Base-by-base conservation (phyloP, 345 rosid genomes). In the Populus deltoides region DNA sequence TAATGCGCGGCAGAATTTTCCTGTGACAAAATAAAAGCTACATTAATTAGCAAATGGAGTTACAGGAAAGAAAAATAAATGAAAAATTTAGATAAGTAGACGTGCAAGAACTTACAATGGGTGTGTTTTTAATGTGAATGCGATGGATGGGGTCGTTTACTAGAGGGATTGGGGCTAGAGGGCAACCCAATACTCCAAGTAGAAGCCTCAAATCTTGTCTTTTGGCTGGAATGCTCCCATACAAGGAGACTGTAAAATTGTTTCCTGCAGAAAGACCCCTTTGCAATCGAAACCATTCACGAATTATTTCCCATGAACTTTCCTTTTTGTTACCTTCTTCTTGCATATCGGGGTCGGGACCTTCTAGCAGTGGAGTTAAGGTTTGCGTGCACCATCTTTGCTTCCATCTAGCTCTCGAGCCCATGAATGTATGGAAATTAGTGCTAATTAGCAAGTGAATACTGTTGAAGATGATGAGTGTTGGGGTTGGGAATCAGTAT, bases 211-310 rank as follows among this genome's bases (percentile, higher is more conserved):
- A 79, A 77, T 93, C 99, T 73, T 90, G 97, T 36, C 84, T 81
- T 74, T 91, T 93, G 16, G 93, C 78, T 7, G 90, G 86, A 6
- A 67, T 68, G 70, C 69, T 76, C 22, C 80, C 86, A 75, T 85
- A 80, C 38, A 77, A 76, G 18, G 90, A 81, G 35, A 83, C 74
- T 8, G 86, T 72, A 66, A 83, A 53, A 4, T 57, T 81, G 72
- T 41, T 68, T 17, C 20, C 66, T 3, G 65, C 65, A 0, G 90
- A 86, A n/a, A 85, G 73, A 0, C 90, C 90, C 85, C 89, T 94
- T 53, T 94, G 94, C 62, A 86, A 70, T n/a, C 94, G 88, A 81
- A 95, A 95, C 98, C 99, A 95, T 85, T 93, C 98, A 11, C 98
- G 86, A 68, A 95, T 92, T 1, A 88, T 80, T 79, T 95, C 98